Evolutionary conservation across 129 eudicot species (phyloP).

Genomic region (Oenanthe sinensis): DNA sequence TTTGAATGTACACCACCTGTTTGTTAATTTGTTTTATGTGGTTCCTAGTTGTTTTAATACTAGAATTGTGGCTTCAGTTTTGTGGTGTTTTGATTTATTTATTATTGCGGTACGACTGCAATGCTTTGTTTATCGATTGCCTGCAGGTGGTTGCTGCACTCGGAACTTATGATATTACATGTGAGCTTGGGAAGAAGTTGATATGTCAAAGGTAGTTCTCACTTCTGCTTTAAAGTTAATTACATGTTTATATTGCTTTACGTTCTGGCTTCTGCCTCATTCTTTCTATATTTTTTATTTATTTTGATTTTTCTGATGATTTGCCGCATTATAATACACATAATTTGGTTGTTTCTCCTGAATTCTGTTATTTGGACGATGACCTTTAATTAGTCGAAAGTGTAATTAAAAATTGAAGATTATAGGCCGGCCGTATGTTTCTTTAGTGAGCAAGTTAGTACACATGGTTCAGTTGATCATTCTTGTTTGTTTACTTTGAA

Average conservation of each 20-base stretch:
- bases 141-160: constrained; percentile 82
- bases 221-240: not conserved
- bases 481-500: no score
- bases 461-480: no score
- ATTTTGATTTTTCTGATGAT: no score
- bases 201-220: constrained; percentile 61
- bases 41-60: not conserved
- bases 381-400: no score
- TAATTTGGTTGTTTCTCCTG: no score
- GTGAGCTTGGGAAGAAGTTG: constrained; percentile 75
- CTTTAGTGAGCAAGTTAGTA: no score
- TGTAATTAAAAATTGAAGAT: no score
- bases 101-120: not conserved
- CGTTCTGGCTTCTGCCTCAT: not conserved
- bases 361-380: no score
- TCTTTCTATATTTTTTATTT: not conserved
- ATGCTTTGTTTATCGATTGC: constrained; percentile 11
- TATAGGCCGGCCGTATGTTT: no score
- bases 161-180: constrained; percentile 76
- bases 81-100: no score
- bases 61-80: not conserved
- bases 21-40: not conserved
- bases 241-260: not conserved
- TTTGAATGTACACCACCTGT: not conserved
- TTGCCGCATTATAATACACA: no score